phyloP scores from a whole-genome alignment of 2,329 filamentous ascomycete genomes.

The Aspergillus sp. region DNA sequence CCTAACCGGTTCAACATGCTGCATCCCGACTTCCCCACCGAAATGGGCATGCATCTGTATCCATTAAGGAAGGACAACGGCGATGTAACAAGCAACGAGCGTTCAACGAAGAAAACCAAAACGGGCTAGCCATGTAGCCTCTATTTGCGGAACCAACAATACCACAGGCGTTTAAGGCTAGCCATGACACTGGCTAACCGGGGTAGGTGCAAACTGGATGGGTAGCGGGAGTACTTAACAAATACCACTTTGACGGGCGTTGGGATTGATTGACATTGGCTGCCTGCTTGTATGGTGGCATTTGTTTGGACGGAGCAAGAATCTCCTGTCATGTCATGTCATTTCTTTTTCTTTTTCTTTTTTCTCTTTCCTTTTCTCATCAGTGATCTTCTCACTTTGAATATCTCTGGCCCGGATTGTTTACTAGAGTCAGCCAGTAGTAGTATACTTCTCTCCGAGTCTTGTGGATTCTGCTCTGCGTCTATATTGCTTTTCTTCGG shows the following conservation, averaged over 20 bases:
- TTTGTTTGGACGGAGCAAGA: neutral
- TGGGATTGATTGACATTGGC: neutral
- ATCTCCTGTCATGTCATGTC: neutral
- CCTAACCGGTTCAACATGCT: slow-evolving; percentile 41
- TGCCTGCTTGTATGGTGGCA: neutral
- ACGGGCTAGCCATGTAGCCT: slow-evolving; percentile 2
- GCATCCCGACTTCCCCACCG: slow-evolving; percentile 48
- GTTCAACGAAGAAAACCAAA: slow-evolving; percentile 19
- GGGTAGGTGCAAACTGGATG: neutral
- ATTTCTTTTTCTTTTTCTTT: neutral
- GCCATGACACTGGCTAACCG: neutral
- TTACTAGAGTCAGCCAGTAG: no score
- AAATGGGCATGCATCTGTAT: slow-evolving; percentile 47
- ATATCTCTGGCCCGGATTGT: neutral
- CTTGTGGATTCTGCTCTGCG: neutral
- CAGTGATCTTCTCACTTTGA: neutral
- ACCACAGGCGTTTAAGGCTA: slow-evolving; percentile 8
- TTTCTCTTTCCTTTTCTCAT: neutral
- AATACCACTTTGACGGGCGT: slow-evolving; percentile 1
- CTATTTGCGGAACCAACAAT: neutral
- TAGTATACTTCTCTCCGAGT: no score
- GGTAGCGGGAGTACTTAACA: slow-evolving; percentile 5
- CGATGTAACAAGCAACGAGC: slow-evolving; percentile 17
- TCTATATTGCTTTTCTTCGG: neutral
- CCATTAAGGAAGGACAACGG: slow-evolving; percentile 27